Evolutionary conservation across 495 filamentous ascomycete species (phyloP).

Genomic region (Neurospora tetrasperma): DNA sequence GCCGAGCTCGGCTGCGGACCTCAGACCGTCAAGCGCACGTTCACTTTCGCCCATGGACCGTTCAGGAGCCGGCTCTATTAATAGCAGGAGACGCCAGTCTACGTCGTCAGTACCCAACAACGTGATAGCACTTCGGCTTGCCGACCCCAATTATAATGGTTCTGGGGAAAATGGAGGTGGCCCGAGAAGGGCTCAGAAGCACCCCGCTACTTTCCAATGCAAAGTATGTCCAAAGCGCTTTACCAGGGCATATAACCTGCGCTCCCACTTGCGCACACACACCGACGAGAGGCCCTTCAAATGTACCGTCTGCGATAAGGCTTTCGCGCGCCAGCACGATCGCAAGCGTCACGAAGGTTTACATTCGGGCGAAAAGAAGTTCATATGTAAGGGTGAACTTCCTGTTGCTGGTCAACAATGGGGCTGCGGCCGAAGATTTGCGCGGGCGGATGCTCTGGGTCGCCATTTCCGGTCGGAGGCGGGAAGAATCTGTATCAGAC

Average conservation of each 20-base stretch:
- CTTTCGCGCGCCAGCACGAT: conserved; percentile 89
- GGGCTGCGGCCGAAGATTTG: conserved; percentile 91
- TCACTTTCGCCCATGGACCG: conserved; percentile 61
- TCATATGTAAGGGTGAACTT: conserved; percentile 86
- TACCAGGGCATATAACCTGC: conserved; percentile 80
- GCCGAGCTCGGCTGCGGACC: conserved; percentile 35
- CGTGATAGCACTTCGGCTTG: conserved; percentile 86
- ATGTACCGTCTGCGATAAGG: conserved; percentile 94
- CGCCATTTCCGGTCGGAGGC: conserved; percentile 97
- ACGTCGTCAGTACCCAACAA: conserved; percentile 80
- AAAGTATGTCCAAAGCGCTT: conserved; percentile 78
- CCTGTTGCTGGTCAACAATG: conserved; percentile 63
- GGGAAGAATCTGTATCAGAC: conserved; percentile 91
- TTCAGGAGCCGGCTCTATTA: conserved; percentile 47
- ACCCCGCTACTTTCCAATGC: conserved; percentile 88
- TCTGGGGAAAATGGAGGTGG: conserved; percentile 33
- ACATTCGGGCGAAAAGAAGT: conserved; percentile 92
- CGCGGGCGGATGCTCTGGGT: conserved; percentile 87
- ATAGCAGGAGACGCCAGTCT: conserved; percentile 60
- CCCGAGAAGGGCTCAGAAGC: conserved; percentile 79
- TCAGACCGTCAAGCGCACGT: conserved; percentile 41
- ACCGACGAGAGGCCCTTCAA: conserved; percentile 90
- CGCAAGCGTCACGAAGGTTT: conserved; percentile 85
- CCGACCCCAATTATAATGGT: conserved; percentile 72
- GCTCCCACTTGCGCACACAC: conserved; percentile 85